Conservation (phyloP, 495 filamentous ascomycete species). For the Hypoxylon lenormandii region DNA sequence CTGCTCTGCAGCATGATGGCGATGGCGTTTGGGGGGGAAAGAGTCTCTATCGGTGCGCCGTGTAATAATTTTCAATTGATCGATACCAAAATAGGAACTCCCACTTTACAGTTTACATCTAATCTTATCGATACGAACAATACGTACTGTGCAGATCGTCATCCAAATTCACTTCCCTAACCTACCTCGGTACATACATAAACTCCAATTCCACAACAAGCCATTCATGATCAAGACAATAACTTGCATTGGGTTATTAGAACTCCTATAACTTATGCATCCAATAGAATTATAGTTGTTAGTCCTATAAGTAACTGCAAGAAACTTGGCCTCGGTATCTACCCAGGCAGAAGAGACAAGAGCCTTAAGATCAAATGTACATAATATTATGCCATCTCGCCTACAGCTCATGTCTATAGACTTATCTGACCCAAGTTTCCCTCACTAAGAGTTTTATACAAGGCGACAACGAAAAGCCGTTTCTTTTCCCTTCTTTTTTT, state of each 20-base stretch:
- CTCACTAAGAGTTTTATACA: slow-evolving; percentile 13
- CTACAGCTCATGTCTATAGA: slow-evolving; percentile 12
- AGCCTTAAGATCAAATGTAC: slow-evolving; percentile 11
- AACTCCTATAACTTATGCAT: no score
- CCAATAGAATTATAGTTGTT: no score
- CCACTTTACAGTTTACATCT: no score
- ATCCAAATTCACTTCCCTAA: no score
- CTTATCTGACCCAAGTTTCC: neutral
- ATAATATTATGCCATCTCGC: slow-evolving; percentile 5
- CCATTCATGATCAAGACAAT: no score
- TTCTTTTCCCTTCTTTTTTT: neutral
- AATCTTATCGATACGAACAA: no score
- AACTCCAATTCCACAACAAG: no score
- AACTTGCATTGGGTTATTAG: no score
- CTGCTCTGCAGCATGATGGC: slow-evolving; percentile 66
- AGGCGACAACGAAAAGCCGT: neutral
- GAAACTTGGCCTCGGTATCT: no score
- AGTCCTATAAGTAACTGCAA: neutral
- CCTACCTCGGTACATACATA: no score
- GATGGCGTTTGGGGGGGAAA: slow-evolving; percentile 13
- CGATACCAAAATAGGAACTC: no score
- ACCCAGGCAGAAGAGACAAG: neutral
- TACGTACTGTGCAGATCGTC: no score
- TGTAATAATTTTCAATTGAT: neutral
- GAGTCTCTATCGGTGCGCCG: slow-evolving; percentile 2